phyloP scores from a whole-genome alignment of 441 rosid species.

The Gossypium schwendimanii region DNA sequence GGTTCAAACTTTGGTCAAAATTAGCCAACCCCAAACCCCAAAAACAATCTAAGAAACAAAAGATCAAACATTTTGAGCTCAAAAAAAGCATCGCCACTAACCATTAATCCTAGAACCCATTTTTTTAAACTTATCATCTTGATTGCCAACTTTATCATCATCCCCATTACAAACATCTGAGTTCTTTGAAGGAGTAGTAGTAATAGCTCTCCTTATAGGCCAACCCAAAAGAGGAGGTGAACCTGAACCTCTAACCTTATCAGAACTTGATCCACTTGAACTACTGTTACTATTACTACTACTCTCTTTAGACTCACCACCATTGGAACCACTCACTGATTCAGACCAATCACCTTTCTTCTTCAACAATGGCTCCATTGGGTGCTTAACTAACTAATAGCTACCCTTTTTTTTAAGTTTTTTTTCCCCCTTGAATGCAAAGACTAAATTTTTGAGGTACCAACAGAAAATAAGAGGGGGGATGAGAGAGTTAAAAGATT shows the following conservation, averaged over 20 bases:
- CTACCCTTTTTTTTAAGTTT: neutral
- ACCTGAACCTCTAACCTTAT: conserved; percentile 20
- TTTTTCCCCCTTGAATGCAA: neutral
- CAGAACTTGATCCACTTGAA: conserved; percentile 14
- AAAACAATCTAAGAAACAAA: neutral
- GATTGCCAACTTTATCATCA: conserved; percentile 19
- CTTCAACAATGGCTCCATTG: conserved; percentile 47
- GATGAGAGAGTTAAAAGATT: conserved; percentile 5
- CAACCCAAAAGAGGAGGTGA: conserved; percentile 59
- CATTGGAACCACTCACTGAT: conserved; percentile 18
- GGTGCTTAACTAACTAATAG: neutral
- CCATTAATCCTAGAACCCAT: conserved; percentile 42
- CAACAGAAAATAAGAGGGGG: neutral
- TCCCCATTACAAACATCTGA: conserved; percentile 21
- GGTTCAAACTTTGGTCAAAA: neutral
- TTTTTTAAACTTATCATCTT: conserved; percentile 28
- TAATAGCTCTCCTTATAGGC: conserved; percentile 70
- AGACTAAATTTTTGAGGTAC: neutral
- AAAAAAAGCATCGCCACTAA: conserved; percentile 10
- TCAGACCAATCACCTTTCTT: conserved; percentile 28
- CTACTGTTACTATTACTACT: neutral
- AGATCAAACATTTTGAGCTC: neutral
- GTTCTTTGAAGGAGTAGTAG: conserved; percentile 15
- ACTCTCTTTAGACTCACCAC: conserved; percentile 9
- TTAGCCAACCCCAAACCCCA: neutral